Conservation (phyloP, 768 basidiomycete genomes). For the Vishniacozyma victoriae region DNA sequence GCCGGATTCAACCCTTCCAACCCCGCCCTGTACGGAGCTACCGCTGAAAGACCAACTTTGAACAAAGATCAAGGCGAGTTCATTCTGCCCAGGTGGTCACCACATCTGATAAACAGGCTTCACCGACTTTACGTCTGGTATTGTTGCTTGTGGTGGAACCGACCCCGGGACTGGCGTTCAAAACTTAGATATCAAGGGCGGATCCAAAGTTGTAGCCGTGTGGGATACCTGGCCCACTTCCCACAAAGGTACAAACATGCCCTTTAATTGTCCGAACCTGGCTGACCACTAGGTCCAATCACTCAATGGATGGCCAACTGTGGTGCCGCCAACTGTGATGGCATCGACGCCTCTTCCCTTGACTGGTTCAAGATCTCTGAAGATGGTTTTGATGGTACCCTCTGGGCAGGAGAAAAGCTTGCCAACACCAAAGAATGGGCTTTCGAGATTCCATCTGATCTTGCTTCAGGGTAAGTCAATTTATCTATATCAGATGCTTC, state of each 20-base stretch:
- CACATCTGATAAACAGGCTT: constrained; percentile 5
- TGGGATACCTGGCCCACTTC: constrained; percentile 21
- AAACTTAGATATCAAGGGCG: constrained; percentile 12
- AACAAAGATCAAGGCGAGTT: constrained; percentile 12
- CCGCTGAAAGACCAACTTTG: constrained; percentile 8
- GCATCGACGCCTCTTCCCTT: constrained; percentile 10
- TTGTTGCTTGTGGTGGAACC: constrained; percentile 17
- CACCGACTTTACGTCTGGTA: constrained; percentile 8
- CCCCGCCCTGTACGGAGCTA: constrained; percentile 4
- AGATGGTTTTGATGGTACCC: constrained; percentile 7
- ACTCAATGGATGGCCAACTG: constrained; percentile 15
- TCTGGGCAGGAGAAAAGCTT: constrained; percentile 8
- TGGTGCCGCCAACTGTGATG: constrained; percentile 9
- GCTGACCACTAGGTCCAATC: constrained; percentile 3
- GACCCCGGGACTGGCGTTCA: constrained; percentile 10
- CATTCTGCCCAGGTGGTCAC: neutral
- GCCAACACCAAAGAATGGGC: constrained; percentile 4
- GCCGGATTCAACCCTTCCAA: constrained; percentile 17
- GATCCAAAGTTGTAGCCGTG: constrained; percentile 7
- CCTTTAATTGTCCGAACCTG: neutral
- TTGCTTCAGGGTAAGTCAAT: constrained; percentile 7
- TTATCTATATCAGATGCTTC: neutral
- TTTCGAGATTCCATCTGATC: constrained; percentile 13
- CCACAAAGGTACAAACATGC: constrained; percentile 6
- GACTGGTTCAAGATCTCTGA: constrained; percentile 19